These are phyloP conservation scores for Phytophthora hybrid DNA, from an alignment of 352 stramenopile genomes.

Conservation along the genomic window DNA sequence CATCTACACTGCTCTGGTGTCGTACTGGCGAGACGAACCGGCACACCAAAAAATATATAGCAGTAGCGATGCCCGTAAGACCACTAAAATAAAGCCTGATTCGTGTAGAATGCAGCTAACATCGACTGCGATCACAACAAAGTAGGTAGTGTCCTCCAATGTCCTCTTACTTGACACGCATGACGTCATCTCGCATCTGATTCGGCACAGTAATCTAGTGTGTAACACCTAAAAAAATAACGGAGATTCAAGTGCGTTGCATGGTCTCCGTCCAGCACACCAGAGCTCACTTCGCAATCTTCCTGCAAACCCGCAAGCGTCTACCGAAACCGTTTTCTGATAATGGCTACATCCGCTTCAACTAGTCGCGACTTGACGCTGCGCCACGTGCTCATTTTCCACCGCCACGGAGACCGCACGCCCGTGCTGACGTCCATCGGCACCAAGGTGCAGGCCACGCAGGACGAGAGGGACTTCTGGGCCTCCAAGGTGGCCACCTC, in stretches of 20 bases:
- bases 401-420: conserved; percentile 83
- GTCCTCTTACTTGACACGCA: conserved; percentile 18
- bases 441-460: conserved; percentile 49
- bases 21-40: no score
- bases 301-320: conserved; percentile 21
- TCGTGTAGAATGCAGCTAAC: no score
- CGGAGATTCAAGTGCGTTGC: background rate
- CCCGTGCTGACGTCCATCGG: conserved; percentile 73
- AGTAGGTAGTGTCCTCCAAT: conserved; percentile 17
- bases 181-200: conserved; percentile 26
- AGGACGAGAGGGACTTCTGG: conserved; percentile 74
- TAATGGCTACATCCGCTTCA: conserved; percentile 35
- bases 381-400: conserved; percentile 81
- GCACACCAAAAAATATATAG: no score
- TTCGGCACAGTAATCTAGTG: conserved; percentile 1
- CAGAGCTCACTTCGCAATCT: conserved; percentile 32
- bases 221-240: background rate
- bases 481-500: conserved; percentile 56
- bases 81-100: no score
- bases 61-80: no score
- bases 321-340: conserved; percentile 1
- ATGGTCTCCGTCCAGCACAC: background rate
- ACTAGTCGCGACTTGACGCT: conserved; percentile 51
- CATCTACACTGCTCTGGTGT: no score
- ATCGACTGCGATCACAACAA: no score